Conservation (phyloP, 768 basidiomycete species). For the Leccinum incarnatum region DNA sequence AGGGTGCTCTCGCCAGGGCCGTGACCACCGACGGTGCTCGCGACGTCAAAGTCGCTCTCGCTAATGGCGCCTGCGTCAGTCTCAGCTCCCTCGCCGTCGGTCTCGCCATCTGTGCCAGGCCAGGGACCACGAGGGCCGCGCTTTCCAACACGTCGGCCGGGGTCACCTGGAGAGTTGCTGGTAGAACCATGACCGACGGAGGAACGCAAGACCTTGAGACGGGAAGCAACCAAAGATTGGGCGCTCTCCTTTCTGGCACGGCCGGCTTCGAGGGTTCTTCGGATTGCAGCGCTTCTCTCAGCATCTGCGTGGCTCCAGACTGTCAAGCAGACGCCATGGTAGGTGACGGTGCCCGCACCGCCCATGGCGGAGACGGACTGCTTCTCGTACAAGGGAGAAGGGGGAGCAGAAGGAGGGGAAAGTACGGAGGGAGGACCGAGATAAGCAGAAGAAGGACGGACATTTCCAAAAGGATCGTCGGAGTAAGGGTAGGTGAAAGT, state of each 20-base stretch:
- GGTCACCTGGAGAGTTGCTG: constrained; percentile 46
- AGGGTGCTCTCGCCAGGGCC: constrained; percentile 86
- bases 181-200: constrained; percentile 44
- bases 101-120: constrained; percentile 65
- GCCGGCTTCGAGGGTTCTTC: constrained; percentile 76
- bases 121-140: constrained; percentile 67
- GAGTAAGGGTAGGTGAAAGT: constrained; percentile 73
- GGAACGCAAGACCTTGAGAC: constrained; percentile 62
- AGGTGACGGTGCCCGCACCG: constrained; percentile 49
- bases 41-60: constrained; percentile 84
- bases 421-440: constrained; percentile 74
- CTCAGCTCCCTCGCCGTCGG: constrained; percentile 67
- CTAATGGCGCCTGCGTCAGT: constrained; percentile 75
- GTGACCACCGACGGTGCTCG: constrained; percentile 70
- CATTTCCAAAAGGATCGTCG: constrained; percentile 66
- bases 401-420: constrained; percentile 31
- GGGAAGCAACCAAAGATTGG: constrained; percentile 66
- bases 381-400: constrained; percentile 33
- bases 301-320: constrained; percentile 96
- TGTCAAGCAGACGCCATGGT: constrained; percentile 89
- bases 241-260: constrained; percentile 78
- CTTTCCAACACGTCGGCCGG: constrained; percentile 57
- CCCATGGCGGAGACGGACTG: constrained; percentile 36
- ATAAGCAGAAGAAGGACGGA: constrained; percentile 75
- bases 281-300: constrained; percentile 80